Percentiles rank a stretch among this genome's conserved stretches.
Conservation (phyloP, 176 grass and related monocot genomes). For the Metroxylon sagu region DNA sequence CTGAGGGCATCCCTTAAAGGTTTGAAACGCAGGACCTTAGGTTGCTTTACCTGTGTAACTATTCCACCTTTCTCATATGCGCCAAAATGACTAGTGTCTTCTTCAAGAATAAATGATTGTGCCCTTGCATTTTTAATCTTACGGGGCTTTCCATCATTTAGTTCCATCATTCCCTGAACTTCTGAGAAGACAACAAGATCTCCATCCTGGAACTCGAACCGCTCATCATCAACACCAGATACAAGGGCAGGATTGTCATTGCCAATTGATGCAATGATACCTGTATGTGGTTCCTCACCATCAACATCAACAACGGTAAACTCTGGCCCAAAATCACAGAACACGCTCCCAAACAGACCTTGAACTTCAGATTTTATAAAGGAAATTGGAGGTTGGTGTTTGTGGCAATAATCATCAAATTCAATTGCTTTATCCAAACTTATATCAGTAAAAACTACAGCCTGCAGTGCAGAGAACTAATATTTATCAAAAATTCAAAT, state of each 20-base stretch:
- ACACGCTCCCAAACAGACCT: slow-evolving; percentile 64
- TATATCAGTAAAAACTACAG: slow-evolving; percentile 62
- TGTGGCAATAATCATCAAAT: slow-evolving; percentile 62
- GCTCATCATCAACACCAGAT: slow-evolving; percentile 54
- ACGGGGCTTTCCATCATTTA: slow-evolving; percentile 72
- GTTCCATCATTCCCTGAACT: slow-evolving; percentile 61
- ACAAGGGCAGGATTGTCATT: slow-evolving; percentile 50
- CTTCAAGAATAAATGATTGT: slow-evolving; percentile 44
- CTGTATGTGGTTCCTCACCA: slow-evolving; percentile 50
- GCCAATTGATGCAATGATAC: slow-evolving; percentile 60
- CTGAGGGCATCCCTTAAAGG: slow-evolving; percentile 54
- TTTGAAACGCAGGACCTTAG: slow-evolving; percentile 44
- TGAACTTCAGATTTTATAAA: slow-evolving; percentile 68
- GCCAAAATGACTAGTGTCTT: slow-evolving; percentile 60
- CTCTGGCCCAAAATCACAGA: slow-evolving; percentile 71
- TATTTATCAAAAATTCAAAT: no score
- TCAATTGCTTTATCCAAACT: slow-evolving; percentile 43
- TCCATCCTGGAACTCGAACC: slow-evolving; percentile 45
- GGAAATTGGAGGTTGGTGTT: slow-evolving; percentile 47
- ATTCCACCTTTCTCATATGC: slow-evolving; percentile 59
- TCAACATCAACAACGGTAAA: slow-evolving; percentile 56
- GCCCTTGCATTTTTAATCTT: slow-evolving; percentile 37
- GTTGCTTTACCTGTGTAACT: slow-evolving; percentile 60
- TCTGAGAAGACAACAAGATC: slow-evolving; percentile 73
- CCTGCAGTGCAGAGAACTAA: slow-evolving; percentile 38